Percentiles rank a stretch among this genome's conserved stretches.
Conservation (phyloP, 2,329 filamentous ascomycete genomes). For the Colletotrichum ledebouriae region DNA sequence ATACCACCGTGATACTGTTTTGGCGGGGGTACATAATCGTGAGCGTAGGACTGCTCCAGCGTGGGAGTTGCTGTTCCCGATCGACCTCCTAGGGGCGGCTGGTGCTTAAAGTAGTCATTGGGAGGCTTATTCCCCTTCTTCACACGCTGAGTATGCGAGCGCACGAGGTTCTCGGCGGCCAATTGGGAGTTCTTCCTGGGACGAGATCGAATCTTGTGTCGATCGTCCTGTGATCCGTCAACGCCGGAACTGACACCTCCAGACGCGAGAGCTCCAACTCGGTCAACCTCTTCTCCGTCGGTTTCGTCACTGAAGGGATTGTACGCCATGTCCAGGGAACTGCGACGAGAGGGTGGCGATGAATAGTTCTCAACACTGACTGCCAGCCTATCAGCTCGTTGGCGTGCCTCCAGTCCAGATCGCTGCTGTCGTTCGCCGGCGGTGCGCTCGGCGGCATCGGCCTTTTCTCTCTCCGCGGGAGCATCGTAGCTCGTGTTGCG, state of each 20-base stretch:
- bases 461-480: constrained; percentile 55
- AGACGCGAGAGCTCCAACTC: neutral
- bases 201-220: constrained; percentile 30
- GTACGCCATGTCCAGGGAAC: constrained; percentile 24
- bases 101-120: constrained; percentile 49
- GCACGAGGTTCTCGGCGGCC: constrained; percentile 53
- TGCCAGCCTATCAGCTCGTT: constrained; percentile 56
- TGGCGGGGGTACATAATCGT: constrained; percentile 74
- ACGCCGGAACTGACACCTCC: constrained; percentile 20
- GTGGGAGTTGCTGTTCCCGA: constrained; percentile 56
- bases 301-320: constrained; percentile 34
- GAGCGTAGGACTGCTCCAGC: constrained; percentile 62
- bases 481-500: constrained; percentile 60
- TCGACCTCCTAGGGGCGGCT: constrained; percentile 44
- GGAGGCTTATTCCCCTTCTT: constrained; percentile 43
- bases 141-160: constrained; percentile 50
- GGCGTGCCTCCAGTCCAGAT: constrained; percentile 57
- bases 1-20: constrained; percentile 79
- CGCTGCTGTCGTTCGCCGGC: constrained; percentile 54
- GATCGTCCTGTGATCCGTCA: constrained; percentile 11
- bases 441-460: constrained; percentile 55
- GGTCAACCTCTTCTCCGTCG: constrained; percentile 23
- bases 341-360: constrained; percentile 45
- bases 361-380: constrained; percentile 56
- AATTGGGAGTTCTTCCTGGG: constrained; percentile 38